Conservation (phyloP, 1,284 basidiomycete genomes). For the Coriolopsis trogii region DNA sequence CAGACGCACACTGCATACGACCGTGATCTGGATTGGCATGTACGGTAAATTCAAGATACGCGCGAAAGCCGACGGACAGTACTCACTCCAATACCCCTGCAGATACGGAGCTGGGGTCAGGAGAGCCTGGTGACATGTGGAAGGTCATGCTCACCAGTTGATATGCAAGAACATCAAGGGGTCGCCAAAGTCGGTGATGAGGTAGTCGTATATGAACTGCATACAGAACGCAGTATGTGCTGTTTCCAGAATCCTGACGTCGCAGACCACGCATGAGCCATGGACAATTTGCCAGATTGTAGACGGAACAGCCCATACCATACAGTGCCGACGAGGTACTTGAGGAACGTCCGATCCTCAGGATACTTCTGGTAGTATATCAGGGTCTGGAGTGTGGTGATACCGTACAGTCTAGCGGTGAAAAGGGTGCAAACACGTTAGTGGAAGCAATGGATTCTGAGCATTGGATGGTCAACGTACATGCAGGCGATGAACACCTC, state of each 20-base stretch:
- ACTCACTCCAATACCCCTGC: slow-evolving; percentile 21
- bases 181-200: slow-evolving; percentile 21
- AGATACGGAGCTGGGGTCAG: not conserved
- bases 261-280: not conserved
- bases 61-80: too few species aligned
- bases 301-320: too few species aligned
- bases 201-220: slow-evolving; percentile 27
- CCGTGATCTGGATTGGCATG: slow-evolving; percentile 14
- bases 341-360: slow-evolving; percentile 13
- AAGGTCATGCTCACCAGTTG: slow-evolving; percentile 11
- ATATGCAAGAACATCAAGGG: slow-evolving; percentile 11
- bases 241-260: slow-evolving; percentile 20
- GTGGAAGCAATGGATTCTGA: too few species aligned
- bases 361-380: slow-evolving; percentile 24
- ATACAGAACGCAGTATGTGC: slow-evolving; percentile 24
- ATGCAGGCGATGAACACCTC: slow-evolving; percentile 25
- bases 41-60: not conserved
- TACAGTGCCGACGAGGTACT: slow-evolving; percentile 15
- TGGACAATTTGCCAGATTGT: not conserved
- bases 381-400: slow-evolving; percentile 22
- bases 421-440: too few species aligned
- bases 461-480: too few species aligned
- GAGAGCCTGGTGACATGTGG: not conserved
- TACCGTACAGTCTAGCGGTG: slow-evolving; percentile 18
- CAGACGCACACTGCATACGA: slow-evolving; percentile 18